Base-by-base conservation (phyloP, 2,329 filamentous ascomycete genomes). In the Botryotinia narcissicola region DNA sequence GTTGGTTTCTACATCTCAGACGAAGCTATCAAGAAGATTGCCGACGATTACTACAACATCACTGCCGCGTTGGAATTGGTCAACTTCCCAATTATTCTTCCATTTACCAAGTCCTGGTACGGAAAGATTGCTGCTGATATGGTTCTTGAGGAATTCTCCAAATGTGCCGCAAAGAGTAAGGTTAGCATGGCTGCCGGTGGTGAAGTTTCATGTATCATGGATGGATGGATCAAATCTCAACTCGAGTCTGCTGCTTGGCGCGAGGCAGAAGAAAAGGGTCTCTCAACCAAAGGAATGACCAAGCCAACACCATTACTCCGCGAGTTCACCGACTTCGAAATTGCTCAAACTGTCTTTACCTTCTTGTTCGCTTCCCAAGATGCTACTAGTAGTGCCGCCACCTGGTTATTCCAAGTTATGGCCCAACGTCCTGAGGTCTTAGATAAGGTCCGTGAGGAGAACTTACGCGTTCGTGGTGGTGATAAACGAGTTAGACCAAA, bases 321-420 rank as follows among this genome's bases (percentile, higher is more conserved):
- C 81, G 90, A 93, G 78, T 98, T 98, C 84, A 91, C 88, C 83
- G 93, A 98, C 82, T 92, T 91, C 80, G 95, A 98, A 84, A 97
- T 98, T 80, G 88, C 93, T 73, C 93, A 96, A 86, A 98, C 95
- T 37, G 83, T 98, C 80, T 97, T 98, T 85, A 97, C 95, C 68
- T 97, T 98, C 86, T 87, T 98, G 75, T 98, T 98, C 84, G 95
- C 96, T 75, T 98, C 95, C 5, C 96, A 98, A 84, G 96, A 99
- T 83, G 96, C 96, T 77, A 98, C 96, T 75, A 96, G 92, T 84
- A 97, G 93, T 80, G 95, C 96, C 75, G 90, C 89, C 80, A 98
- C 95, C 71, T 98, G 96, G 94, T 85, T 98, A 76, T 97, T 98
- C 87, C 96, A 99, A 85, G 89, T 94, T 80, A 91, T 94, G 85